phyloP scores from a whole-genome alignment of 352 stramenopile species.

The Phytophthora cryptogea region DNA sequence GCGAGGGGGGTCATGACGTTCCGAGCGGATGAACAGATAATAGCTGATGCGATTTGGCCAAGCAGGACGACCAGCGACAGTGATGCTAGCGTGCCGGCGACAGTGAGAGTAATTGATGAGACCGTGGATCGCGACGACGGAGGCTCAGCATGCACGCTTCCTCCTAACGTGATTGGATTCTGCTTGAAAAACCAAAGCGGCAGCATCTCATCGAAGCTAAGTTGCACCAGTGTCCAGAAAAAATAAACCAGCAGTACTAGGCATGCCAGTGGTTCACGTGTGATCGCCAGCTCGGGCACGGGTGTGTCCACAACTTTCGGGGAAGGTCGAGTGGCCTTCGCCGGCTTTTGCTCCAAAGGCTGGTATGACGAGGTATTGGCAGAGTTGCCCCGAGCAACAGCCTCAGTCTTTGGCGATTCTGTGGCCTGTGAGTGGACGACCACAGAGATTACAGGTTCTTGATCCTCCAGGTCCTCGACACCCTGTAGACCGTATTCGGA shows the following conservation, averaged over 20 bases:
- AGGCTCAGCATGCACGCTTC: conserved; percentile 45
- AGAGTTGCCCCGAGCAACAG: conserved; percentile 34
- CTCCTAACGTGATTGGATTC: conserved; percentile 45
- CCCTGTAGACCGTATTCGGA: conserved; percentile 80
- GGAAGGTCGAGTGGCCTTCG: conserved; percentile 23
- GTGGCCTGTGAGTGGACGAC: conserved; percentile 67
- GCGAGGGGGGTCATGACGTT: conserved; percentile 80
- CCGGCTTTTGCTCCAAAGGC: conserved; percentile 35
- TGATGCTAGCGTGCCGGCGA: conserved; percentile 55
- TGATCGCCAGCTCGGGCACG: conserved; percentile 63
- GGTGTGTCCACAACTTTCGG: conserved; percentile 22
- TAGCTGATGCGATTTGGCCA: conserved; percentile 51
- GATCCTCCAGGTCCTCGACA: conserved; percentile 53
- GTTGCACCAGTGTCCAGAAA: conserved; percentile 71
- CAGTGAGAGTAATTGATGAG: conserved; percentile 61
- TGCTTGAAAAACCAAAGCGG: conserved; percentile 84
- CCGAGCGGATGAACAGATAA: conserved; percentile 49
- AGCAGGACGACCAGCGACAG: conserved; percentile 58
- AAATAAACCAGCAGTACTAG: conserved; percentile 73
- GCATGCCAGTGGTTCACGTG: conserved; percentile 63
- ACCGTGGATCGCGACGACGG: conserved; percentile 41
- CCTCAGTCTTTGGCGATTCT: conserved; percentile 41
- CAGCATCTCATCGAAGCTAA: conserved; percentile 82
- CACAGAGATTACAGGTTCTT: conserved; percentile 71
- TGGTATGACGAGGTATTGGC: conserved; percentile 23